Conservation (phyloP, 1,139 yeast genomes). For the Debaryomyces robertsiae region DNA sequence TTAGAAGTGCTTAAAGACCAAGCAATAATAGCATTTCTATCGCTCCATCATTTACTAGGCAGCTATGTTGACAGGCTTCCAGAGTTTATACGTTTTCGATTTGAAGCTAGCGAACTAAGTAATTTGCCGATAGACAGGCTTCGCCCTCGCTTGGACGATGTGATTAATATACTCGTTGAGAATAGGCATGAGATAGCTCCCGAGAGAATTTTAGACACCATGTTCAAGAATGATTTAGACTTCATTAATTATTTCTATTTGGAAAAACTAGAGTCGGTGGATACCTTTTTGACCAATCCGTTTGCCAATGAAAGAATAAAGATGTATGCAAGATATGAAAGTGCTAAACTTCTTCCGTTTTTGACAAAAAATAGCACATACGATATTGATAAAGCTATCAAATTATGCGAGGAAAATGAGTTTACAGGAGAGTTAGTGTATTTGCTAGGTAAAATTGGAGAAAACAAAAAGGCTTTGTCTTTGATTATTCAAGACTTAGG, state of each 20-base stretch:
- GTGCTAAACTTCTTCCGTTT: conserved; percentile 55
- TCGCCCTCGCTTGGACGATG: conserved; percentile 39
- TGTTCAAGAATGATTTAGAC: conserved; percentile 48
- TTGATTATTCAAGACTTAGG: conserved; percentile 75
- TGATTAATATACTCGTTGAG: conserved; percentile 60
- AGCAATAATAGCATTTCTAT: conserved; percentile 57
- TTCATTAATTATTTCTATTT: conserved; percentile 63
- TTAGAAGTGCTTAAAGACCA: conserved; percentile 57
- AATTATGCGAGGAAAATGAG: conserved; percentile 56
- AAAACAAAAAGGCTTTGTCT: conserved; percentile 70
- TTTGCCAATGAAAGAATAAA: conserved; percentile 69
- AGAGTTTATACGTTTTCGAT: conserved; percentile 50
- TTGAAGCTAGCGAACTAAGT: conserved; percentile 32
- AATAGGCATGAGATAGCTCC: conserved; percentile 69
- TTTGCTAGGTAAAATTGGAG: conserved; percentile 81
- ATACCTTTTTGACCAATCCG: conserved; percentile 52
- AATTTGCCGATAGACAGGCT: conserved; percentile 48
- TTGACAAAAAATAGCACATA: conserved; percentile 52
- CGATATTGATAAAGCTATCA: conserved; percentile 68
- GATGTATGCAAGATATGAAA: conserved; percentile 64
- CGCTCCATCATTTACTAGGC: conserved; percentile 61
- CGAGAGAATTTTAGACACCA: conserved; percentile 45
- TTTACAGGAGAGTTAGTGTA: conserved; percentile 74
- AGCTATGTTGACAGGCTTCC: conserved; percentile 54
- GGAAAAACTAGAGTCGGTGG: conserved; percentile 55